Evolutionary conservation across 129 eudicot species (phyloP).

Genomic region (Rutidosis leptorrhynchoides): DNA sequence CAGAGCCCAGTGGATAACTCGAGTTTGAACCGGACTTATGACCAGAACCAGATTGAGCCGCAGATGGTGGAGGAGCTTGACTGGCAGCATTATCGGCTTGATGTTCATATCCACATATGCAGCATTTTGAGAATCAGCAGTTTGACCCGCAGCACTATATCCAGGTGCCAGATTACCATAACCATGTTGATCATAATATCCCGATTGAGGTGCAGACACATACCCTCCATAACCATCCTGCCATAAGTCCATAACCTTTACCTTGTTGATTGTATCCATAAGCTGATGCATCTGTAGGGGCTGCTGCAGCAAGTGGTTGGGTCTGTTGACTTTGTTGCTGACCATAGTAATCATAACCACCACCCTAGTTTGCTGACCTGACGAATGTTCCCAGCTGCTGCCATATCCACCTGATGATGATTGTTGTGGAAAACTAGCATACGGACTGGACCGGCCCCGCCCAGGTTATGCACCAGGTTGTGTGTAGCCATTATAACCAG

Average conservation of each 20-base stretch:
- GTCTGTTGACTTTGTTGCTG: slow-evolving; percentile 61
- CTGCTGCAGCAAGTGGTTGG: slow-evolving; percentile 50
- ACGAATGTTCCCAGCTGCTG: slow-evolving; percentile 66
- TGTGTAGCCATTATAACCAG: slow-evolving; percentile 58
- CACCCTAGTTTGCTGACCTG: slow-evolving; percentile 55
- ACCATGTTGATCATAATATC: slow-evolving; percentile 58
- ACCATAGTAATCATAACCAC: slow-evolving; percentile 68
- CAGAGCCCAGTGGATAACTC: slow-evolving; percentile 53
- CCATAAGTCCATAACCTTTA: slow-evolving; percentile 59
- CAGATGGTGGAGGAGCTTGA: slow-evolving; percentile 53
- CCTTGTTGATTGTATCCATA: slow-evolving; percentile 64
- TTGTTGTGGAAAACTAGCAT: slow-evolving; percentile 66
- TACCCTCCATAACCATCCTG: slow-evolving; percentile 89
- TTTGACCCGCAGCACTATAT: slow-evolving; percentile 41
- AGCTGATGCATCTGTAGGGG: slow-evolving; percentile 45
- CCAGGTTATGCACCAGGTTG: slow-evolving; percentile 74
- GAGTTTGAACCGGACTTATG: slow-evolving; percentile 61
- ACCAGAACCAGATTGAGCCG: slow-evolving; percentile 34
- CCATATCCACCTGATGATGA: slow-evolving; percentile 66
- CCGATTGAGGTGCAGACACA: slow-evolving; percentile 19
- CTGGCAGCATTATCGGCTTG: too few species aligned
- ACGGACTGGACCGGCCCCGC: slow-evolving; percentile 53
- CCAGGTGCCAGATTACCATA: slow-evolving; percentile 44
- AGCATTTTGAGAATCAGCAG: slow-evolving; percentile 69
- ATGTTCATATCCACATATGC: too few species aligned